Evolutionary conservation across 805 yeast species (phyloP).

Genomic region (Myxozyma neglecta): DNA sequence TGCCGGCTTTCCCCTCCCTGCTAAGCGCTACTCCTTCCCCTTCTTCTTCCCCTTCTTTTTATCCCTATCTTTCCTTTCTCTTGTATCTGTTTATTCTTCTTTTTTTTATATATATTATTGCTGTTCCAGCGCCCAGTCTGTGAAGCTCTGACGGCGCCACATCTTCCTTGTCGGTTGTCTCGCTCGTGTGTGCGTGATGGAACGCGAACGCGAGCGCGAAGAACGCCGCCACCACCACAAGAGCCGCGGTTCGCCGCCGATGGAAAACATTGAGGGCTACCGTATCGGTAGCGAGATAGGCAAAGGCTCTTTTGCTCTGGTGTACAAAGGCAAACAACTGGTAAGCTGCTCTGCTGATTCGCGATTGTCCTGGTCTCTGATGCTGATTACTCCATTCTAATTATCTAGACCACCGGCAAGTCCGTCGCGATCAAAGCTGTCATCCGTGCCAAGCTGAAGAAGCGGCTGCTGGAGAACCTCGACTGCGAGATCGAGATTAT

Average conservation of each 20-base stretch:
- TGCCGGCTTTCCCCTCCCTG: too few relatives aligned
- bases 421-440: constrained; percentile 91
- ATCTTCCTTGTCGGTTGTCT: background rate
- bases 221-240: constrained; percentile 7
- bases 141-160: too few relatives aligned
- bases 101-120: background rate
- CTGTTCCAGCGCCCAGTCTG: background rate
- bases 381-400: background rate
- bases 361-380: background rate
- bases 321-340: constrained; percentile 74
- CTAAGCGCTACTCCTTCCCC: background rate
- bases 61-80: background rate
- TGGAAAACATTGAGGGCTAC: constrained; percentile 48
- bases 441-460: constrained; percentile 74
- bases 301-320: constrained; percentile 93
- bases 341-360: constrained; percentile 27
- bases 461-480: constrained; percentile 83
- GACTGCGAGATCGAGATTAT: constrained; percentile 90
- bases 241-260: constrained; percentile 14
- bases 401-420: constrained; percentile 37
- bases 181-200: constrained; percentile 3
- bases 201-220: constrained; percentile 22
- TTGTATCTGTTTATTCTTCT: background rate
- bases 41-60: background rate
- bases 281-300: constrained; percentile 84